A percentile compares a stretch with the other conserved stretches of the same genome.
Evolutionary conservation across 1,284 basidiomycete species (phyloP).

Genomic region (Crucibulum parvulum): DNA sequence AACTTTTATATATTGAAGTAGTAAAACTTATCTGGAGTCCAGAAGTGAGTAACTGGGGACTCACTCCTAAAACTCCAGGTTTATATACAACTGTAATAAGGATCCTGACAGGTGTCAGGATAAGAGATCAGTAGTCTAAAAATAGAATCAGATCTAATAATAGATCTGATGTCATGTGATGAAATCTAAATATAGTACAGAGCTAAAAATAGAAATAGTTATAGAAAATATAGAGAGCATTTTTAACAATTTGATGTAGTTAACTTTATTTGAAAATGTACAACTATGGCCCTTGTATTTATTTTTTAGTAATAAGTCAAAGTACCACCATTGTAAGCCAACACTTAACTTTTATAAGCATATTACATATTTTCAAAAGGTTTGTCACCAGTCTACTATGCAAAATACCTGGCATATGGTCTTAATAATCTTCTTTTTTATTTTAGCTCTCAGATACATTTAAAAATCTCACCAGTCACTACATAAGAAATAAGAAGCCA

Average conservation of each 20-base stretch:
- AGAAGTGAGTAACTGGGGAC: no score
- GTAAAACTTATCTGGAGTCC: no score
- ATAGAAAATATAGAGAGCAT: neutral
- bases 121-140: no score
- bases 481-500: neutral
- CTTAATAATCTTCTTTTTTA: neutral
- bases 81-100: no score
- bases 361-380: slow-evolving; percentile 12
- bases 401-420: neutral
- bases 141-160: no score
- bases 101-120: no score
- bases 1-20: no score
- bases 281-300: slow-evolving; percentile 22
- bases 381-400: neutral
- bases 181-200: no score
- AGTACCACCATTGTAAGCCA: slow-evolving; percentile 11
- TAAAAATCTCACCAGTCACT: slow-evolving; percentile 3
- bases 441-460: slow-evolving; percentile 11
- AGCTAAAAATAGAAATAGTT: neutral
- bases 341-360: slow-evolving; percentile 8
- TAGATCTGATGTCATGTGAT: no score
- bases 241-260: slow-evolving; percentile 10
- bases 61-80: no score
- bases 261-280: slow-evolving; percentile 15
- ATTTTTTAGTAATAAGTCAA: slow-evolving; percentile 16